A percentile compares a stretch with the other conserved stretches of the same genome.
These are phyloP conservation scores for Umbelopsis isabellina DNA, from an alignment of 192 early-diverging fungal genomes.

Conservation along the genomic window DNA sequence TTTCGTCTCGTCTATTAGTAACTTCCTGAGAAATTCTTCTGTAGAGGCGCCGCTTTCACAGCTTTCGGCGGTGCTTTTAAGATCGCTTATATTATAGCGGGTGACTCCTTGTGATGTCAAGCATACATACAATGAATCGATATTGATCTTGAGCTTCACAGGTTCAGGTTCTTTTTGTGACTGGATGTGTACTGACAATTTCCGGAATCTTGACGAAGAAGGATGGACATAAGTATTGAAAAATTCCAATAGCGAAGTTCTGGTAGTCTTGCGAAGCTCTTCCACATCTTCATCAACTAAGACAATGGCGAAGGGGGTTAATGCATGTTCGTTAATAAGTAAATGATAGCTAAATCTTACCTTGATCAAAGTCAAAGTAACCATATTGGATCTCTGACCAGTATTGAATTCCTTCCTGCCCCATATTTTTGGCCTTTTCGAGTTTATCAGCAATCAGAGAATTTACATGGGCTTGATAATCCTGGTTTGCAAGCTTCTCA, in stretches of 20 bases:
- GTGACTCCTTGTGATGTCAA: conserved; percentile 33
- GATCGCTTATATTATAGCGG: conserved; percentile 30
- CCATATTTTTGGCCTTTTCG: conserved; percentile 80
- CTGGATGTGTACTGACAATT: conserved; percentile 70
- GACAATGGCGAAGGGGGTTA: not conserved
- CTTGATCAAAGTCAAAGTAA: conserved; percentile 78
- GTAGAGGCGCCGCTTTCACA: conserved; percentile 31
- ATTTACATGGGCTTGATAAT: conserved; percentile 67
- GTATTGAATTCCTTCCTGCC: conserved; percentile 65
- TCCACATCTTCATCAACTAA: conserved; percentile 61
- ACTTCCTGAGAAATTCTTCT: conserved; percentile 29
- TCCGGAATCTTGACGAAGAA: conserved; percentile 51
- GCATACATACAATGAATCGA: conserved; percentile 43
- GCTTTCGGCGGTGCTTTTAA: conserved; percentile 35
- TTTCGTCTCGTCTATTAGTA: conserved; percentile 39
- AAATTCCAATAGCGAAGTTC: conserved; percentile 60
- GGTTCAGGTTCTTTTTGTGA: conserved; percentile 47
- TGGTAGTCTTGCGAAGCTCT: conserved; percentile 51
- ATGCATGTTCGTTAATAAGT: not conserved
- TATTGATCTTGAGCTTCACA: conserved; percentile 39
- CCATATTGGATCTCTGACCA: conserved; percentile 71
- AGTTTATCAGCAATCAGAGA: conserved; percentile 64
- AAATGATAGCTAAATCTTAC: not conserved
- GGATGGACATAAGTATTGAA: conserved; percentile 61
- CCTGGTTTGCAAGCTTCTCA: conserved; percentile 61